Evolutionary conservation across 2,329 filamentous ascomycete species (phyloP), one percentile per base, ranked within the genome.

Genomic region (Diaporthe citrichinensis): DNA sequence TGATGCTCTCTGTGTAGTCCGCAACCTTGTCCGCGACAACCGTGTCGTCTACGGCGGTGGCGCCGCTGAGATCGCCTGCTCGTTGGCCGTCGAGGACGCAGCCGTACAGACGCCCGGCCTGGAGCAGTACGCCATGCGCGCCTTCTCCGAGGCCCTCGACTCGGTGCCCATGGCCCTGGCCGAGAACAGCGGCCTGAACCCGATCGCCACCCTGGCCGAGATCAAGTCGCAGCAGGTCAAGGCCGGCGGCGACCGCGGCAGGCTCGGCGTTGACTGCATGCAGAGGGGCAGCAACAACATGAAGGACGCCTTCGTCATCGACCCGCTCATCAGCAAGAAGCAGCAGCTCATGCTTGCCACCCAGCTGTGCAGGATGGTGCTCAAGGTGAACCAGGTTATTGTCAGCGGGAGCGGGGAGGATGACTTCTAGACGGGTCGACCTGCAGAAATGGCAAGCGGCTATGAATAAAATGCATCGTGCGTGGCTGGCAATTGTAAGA

Each of bases 111-210:
- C 95, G 71, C 95, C 96, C 34, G 97, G 97, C n/a, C 91, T 99
- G 53, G 96, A 98, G 87, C 97, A 99, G 86, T 99, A 99, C 85
- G 96, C 96, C 79, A 99, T 99, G 96, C 94, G 97, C 77, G 97
- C 97, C 34, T 99, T 99, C 83, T 92, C 97, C 77, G 96, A 98
- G 85, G 97, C 97, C 7, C 91, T 99, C 49, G 97, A 99, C 84
- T 90, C 94, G 2, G 90, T 99, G 1, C 97, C 97, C 46, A 97
- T 99, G 95, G 95, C 97, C 2, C 90, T 99, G 76, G 96, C 97
- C 14, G 96, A 99, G 90, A 99, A 99, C 90, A 98, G 95, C 79
- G 97, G 97, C 77, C 89, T 98, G 78, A 98, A 95, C 86, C 95
- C 97, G 23, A 99, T 99, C 80, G 95, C 98, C 81, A 98, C 96